Percentiles rank a stretch among this genome's conserved stretches.
Conservation (phyloP, 352 stramenopile genomes). For the Pythium myriotylum region DNA sequence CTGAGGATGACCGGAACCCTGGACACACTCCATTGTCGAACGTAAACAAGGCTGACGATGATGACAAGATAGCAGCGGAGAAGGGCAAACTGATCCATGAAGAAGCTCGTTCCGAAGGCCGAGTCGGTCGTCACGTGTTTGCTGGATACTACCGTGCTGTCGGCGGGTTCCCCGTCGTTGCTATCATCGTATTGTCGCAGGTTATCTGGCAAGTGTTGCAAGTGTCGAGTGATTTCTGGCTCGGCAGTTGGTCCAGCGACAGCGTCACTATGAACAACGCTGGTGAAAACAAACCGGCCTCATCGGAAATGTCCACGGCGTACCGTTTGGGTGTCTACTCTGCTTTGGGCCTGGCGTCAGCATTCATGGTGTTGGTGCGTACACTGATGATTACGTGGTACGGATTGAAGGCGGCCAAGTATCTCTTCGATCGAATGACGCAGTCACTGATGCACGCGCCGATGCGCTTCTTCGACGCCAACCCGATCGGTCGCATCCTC, state of each 20-base stretch:
- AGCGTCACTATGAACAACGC: conserved; percentile 42
- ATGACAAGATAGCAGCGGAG: conserved; percentile 39
- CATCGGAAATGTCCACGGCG: no score
- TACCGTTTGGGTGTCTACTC: conserved; percentile 42
- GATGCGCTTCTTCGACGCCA: no score
- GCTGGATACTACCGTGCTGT: conserved; percentile 19
- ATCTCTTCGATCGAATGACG: conserved; percentile 87
- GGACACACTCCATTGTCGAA: no score
- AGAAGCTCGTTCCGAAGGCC: background rate
- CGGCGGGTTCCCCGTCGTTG: conserved; percentile 15
- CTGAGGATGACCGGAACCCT: no score
- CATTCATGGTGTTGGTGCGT: conserved; percentile 60
- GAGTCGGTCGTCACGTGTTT: background rate
- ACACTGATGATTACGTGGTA: conserved; percentile 48
- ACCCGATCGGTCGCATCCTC: no score
- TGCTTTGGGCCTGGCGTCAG: conserved; percentile 62
- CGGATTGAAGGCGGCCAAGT: conserved; percentile 51
- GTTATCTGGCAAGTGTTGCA: background rate
- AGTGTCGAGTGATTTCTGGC: conserved; percentile 2
- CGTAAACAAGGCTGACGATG: no score
- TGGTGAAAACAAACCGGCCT: no score
- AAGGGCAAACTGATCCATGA: background rate
- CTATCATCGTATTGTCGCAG: background rate
- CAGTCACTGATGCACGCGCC: no score
- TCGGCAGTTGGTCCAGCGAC: background rate